Conservation (phyloP, 176 grass and related monocot species). For the Juncus inflexus region DNA sequence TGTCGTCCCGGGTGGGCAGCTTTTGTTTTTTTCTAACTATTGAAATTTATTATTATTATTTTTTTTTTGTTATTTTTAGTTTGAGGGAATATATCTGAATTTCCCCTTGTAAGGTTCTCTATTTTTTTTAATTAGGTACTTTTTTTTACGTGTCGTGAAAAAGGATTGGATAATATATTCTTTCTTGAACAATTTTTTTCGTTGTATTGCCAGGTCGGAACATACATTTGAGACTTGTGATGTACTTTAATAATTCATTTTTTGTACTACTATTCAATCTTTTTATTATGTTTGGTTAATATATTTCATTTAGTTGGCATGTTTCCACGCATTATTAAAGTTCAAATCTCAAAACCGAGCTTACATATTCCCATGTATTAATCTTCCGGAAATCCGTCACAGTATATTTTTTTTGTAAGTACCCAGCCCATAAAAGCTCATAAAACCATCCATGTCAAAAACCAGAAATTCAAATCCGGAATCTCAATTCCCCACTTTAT, state of each 20-base stretch:
- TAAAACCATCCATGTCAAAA: no score
- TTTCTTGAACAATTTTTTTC: background rate
- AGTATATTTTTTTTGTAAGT: no score
- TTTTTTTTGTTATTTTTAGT: constrained; percentile 15
- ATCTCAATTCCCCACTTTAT: background rate
- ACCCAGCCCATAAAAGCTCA: no score
- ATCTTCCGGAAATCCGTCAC: no score
- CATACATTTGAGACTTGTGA: constrained; percentile 7
- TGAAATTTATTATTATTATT: constrained; percentile 49
- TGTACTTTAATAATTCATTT: no score
- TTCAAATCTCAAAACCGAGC: no score
- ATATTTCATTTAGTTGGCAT: no score
- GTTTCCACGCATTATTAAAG: no score
- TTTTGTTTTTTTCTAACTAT: constrained; percentile 38
- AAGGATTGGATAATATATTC: constrained; percentile 18
- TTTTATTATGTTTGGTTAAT: no score
- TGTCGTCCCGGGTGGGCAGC: constrained; percentile 82
- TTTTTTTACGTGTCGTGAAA: constrained; percentile 25
- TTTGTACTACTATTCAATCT: no score
- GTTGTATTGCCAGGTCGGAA: constrained; percentile 5
- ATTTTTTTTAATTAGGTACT: constrained; percentile 30
- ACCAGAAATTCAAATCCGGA: no score
- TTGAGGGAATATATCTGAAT: constrained; percentile 38
- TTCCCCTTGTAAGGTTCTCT: constrained; percentile 64
- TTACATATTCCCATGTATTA: no score